Evolutionary conservation across 1,139 yeast genomes (phyloP).

Genomic region (Kazachstania sp.): DNA sequence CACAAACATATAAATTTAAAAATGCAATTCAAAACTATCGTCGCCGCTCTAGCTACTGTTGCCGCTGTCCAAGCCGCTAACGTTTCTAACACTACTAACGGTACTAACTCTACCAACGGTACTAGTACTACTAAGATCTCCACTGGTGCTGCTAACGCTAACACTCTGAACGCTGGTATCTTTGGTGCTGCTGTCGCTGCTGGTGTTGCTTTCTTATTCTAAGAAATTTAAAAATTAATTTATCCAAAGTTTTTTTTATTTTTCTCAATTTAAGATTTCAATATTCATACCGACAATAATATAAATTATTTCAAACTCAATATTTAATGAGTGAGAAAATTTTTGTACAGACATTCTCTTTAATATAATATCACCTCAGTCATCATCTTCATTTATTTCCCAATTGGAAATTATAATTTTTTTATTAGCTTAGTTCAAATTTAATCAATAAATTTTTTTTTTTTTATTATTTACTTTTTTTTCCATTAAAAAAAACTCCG

Average conservation of each 20-base stretch:
- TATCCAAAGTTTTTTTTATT: neutral
- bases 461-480: neutral
- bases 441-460: neutral
- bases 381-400: no score
- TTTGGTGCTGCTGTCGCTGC: slow-evolving; percentile 71
- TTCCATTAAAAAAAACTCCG: neutral
- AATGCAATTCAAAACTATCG: slow-evolving; percentile 57
- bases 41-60: slow-evolving; percentile 29
- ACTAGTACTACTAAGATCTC: slow-evolving; percentile 31
- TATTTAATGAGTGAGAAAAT: neutral
- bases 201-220: slow-evolving; percentile 61
- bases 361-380: no score
- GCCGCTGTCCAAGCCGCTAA: slow-evolving; percentile 31
- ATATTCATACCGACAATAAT: neutral
- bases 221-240: slow-evolving; percentile 25
- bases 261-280: neutral
- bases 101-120: slow-evolving; percentile 11
- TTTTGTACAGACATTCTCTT: no score
- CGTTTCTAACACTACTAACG: slow-evolving; percentile 34
- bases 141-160: slow-evolving; percentile 47
- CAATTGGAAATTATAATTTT: no score
- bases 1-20: slow-evolving; percentile 9
- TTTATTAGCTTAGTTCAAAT: neutral
- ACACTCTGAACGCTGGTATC: slow-evolving; percentile 51
- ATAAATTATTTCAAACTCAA: neutral